Conservation (phyloP, 1,284 basidiomycete genomes). For the Sporisorium iseilematis-ciliati region DNA sequence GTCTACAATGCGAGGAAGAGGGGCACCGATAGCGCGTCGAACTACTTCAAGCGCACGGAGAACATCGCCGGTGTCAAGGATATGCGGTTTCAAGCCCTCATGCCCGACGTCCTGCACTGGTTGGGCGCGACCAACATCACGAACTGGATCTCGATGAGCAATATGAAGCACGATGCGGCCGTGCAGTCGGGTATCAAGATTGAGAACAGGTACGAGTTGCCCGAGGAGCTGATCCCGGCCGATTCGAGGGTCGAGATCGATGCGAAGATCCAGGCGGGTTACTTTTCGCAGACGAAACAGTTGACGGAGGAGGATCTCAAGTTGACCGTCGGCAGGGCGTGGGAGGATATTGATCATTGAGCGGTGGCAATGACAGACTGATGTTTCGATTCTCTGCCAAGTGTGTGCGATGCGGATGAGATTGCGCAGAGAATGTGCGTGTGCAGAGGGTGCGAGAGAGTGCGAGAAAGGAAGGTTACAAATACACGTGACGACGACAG, state of each 20-base stretch:
- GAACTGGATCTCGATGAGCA: slow-evolving; percentile 81
- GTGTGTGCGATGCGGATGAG: background rate
- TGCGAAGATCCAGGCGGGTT: slow-evolving; percentile 82
- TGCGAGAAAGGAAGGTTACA: too few species aligned
- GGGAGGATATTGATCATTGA: slow-evolving; percentile 74
- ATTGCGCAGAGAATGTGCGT: slow-evolving; percentile 1
- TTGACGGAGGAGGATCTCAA: slow-evolving; percentile 54
- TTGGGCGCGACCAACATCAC: slow-evolving; percentile 60
- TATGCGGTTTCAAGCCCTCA: slow-evolving; percentile 75
- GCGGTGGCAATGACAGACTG: too few species aligned
- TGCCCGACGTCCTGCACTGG: slow-evolving; percentile 86
- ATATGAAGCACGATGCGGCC: slow-evolving; percentile 91
- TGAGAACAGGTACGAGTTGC: slow-evolving; percentile 71
- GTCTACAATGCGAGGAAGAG: slow-evolving; percentile 96
- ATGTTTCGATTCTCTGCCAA: too few species aligned
- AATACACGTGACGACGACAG: too few species aligned
- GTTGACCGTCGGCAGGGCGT: slow-evolving; percentile 81
- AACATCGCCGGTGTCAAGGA: slow-evolving; percentile 86
- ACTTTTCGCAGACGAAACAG: slow-evolving; percentile 54
- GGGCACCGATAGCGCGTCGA: slow-evolving; percentile 88
- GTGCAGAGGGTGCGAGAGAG: too few species aligned
- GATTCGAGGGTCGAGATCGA: slow-evolving; percentile 61
- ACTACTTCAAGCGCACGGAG: slow-evolving; percentile 94
- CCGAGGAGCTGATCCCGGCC: slow-evolving; percentile 58
- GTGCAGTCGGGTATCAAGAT: slow-evolving; percentile 87